Evolutionary conservation across 1,139 yeast genomes (phyloP), one percentile per base, ranked within the genome.

Genomic region (Candida tetrigidarum): DNA sequence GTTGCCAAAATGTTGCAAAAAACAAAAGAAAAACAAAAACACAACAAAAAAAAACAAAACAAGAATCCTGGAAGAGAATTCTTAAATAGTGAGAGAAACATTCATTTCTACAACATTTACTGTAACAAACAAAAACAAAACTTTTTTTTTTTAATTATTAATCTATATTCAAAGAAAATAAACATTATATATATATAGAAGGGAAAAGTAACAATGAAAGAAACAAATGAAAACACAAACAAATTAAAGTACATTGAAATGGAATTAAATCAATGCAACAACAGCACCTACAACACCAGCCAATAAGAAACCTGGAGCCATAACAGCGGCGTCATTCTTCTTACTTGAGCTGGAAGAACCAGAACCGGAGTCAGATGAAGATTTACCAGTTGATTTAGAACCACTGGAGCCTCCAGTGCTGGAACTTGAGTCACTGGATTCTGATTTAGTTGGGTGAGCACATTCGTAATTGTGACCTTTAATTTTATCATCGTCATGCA

Each of bases 401-500:
- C 26, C 25, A 16, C 23, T 23, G 11, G 57, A 46, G 18, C 56
- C 22, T 3, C 28, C 20, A 15, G 27, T 34, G n/a, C 14, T 34
- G 18, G 28, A 12, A 14, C 28, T 23, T 2, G 28, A 22, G 5
- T 12, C 28, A 23, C 20, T 14, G 20, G 19, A 6, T 16, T 16
- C n/a, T 9, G 62, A 43, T 44, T 53, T 28, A 40, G 54, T 48
- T 39, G 76, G 74, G 38, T 74, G 64, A 20, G 74, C 58, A 63
- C 80, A 74, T 53, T 63, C 64, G 62, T 59, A 71, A 66, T 73
- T 71, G 65, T 74, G 76, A 48, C 78, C 79, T 58, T 71, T 65
- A 51, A 73, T 72, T 54, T 66, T 66, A 42, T 65, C 63, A 44
- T 51, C 53, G 39, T 59, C 52, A 48, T 67, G 63, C 56, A 66